Conservation (phyloP, 2,329 filamentous ascomycete species). For the Neurospora crassa region DNA sequence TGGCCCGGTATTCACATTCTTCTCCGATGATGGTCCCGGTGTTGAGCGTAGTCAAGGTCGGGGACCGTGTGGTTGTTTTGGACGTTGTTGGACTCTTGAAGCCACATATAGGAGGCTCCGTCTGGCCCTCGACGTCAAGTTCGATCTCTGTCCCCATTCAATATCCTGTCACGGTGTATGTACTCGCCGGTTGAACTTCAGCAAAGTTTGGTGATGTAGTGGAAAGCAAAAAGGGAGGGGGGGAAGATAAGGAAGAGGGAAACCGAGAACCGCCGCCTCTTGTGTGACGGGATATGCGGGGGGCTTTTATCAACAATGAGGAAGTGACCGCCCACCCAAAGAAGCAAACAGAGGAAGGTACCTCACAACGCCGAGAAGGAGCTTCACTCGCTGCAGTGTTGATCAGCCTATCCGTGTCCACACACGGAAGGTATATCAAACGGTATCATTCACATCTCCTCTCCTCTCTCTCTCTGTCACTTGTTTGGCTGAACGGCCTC, state of each 20-base stretch:
- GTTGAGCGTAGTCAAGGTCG: conserved; percentile 13
- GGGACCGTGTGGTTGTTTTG: conserved; percentile 7
- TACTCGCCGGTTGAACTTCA: background rate
- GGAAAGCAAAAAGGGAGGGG: conserved; percentile 58
- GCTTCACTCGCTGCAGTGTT: background rate
- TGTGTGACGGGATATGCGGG: background rate
- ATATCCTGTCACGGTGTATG: conserved; percentile 2
- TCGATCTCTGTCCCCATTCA: conserved; percentile 23
- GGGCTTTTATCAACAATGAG: background rate
- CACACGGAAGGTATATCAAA: background rate
- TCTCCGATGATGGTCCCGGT: conserved; percentile 8
- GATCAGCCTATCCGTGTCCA: background rate
- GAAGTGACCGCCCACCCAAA: background rate
- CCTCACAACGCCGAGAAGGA: background rate
- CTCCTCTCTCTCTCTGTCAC: background rate
- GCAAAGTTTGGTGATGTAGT: conserved; percentile 35
- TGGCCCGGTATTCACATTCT: conserved; percentile 5
- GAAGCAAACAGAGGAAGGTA: background rate
- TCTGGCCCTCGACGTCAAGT: conserved; percentile 22
- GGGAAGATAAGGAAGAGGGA: background rate
- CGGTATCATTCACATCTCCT: background rate
- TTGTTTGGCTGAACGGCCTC: background rate
- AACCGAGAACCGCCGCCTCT: background rate
- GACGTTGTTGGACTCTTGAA: conserved; percentile 12
- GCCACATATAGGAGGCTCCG: conserved; percentile 24